These are phyloP conservation scores for Pseudomicrostroma phylloplanum DNA, from an alignment of 1,284 basidiomycete species.

Conservation along the genomic window DNA sequence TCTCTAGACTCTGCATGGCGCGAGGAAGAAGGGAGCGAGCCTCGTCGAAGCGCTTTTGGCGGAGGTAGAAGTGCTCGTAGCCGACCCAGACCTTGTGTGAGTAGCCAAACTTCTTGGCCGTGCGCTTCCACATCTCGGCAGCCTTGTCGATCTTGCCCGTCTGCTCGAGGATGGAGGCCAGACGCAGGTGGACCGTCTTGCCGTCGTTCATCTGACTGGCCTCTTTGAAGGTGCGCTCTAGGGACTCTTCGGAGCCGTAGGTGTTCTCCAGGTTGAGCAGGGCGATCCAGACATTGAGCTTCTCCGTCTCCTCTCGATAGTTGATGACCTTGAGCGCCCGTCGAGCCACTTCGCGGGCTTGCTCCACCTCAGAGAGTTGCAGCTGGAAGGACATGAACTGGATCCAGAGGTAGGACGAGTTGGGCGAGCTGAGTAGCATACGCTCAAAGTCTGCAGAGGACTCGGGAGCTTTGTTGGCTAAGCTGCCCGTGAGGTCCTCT, in stretches of 20 bases:
- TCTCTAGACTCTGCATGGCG: conserved; percentile 84
- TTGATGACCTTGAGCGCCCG: conserved; percentile 80
- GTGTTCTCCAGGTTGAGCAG: conserved; percentile 89
- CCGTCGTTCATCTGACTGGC: conserved; percentile 85
- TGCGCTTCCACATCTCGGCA: conserved; percentile 33
- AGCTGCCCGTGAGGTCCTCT: conserved; percentile 44
- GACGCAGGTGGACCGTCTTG: conserved; percentile 76
- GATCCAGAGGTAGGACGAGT: conserved; percentile 96
- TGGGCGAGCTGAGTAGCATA: conserved; percentile 85
- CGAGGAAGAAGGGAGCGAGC: conserved; percentile 82
- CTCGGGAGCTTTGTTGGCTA: conserved; percentile 59
- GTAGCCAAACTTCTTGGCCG: conserved; percentile 80
- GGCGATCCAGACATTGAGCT: conserved; percentile 95
- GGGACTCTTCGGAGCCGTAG: conserved; percentile 70
- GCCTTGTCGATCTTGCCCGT: conserved; percentile 61
- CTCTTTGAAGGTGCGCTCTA: conserved; percentile 76
- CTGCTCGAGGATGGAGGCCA: conserved; percentile 77
- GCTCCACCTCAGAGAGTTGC: conserved; percentile 88
- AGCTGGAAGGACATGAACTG: conserved; percentile 99
- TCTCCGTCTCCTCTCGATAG: conserved; percentile 94
- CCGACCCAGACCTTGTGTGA: conserved; percentile 87
- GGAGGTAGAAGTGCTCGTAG: conserved; percentile 71
- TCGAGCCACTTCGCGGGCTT: conserved; percentile 78
- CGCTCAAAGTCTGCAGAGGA: conserved; percentile 93
- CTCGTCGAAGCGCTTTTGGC: conserved; percentile 66